phyloP scores from a whole-genome alignment of 139 green algal species.

The Chloropicon primus region DNA sequence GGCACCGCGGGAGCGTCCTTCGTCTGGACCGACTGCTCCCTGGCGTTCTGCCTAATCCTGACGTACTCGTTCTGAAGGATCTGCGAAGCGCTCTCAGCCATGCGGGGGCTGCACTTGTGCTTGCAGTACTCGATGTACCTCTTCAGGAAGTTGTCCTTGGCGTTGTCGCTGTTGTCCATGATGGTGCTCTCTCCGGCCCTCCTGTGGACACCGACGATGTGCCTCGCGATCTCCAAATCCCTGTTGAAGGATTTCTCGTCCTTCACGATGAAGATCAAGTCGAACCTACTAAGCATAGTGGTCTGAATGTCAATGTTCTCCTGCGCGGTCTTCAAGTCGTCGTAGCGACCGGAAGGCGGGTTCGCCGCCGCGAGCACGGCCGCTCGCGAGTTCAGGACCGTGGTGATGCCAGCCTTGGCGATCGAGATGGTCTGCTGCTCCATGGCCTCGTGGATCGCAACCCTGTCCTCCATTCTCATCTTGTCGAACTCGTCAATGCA shows the following conservation, averaged over 20 bases:
- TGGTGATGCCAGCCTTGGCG: slow-evolving; percentile 94
- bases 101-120: slow-evolving; percentile 57
- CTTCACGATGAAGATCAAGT: slow-evolving; percentile 99
- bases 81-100: slow-evolving; percentile 46
- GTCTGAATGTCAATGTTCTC: slow-evolving; percentile 99
- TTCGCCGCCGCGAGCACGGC: slow-evolving; percentile 94
- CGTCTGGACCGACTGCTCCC: slow-evolving; percentile 19
- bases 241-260: slow-evolving; percentile 54
- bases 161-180: slow-evolving; percentile 35
- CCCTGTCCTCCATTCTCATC: slow-evolving; percentile 36
- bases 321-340: slow-evolving; percentile 35
- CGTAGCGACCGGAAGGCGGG: slow-evolving; percentile 44
- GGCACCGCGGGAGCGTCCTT: slow-evolving; percentile 52
- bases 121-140: slow-evolving; percentile 78
- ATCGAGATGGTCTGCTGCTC: slow-evolving; percentile 99
- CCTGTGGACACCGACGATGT: slow-evolving; percentile 13
- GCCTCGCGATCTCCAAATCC: slow-evolving; percentile 32
- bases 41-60: slow-evolving; percentile 44
- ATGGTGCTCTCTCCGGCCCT: background rate
- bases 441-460: slow-evolving; percentile 89
- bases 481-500: slow-evolving; percentile 55
- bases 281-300: slow-evolving; percentile 97
- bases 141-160: slow-evolving; percentile 27
- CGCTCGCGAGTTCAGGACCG: slow-evolving; percentile 78
- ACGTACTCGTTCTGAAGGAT: slow-evolving; percentile 74